phyloP scores from a whole-genome alignment of 345 rosid genomes.

The Carallia brachiata region DNA sequence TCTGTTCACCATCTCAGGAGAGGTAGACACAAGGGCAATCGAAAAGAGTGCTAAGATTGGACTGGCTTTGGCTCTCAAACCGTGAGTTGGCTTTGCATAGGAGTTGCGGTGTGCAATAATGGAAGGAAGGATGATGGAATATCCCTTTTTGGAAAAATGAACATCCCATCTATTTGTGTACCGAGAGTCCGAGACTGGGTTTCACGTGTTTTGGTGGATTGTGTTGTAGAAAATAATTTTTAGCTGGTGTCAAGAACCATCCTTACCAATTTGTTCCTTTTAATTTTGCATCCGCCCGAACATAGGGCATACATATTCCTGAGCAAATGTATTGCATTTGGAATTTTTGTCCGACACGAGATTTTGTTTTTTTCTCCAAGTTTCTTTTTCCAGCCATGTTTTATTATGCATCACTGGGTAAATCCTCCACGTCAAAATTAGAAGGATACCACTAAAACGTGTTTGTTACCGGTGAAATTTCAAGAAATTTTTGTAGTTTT shows the following conservation, averaged over 20 bases:
- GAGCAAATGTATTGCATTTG: neutral
- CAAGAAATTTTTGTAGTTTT: too few relatives aligned
- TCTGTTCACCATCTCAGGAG: conserved; percentile 80
- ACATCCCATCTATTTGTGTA: conserved; percentile 5
- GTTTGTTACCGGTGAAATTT: too few relatives aligned
- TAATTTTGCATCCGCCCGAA: neutral
- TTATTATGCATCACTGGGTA: too few relatives aligned
- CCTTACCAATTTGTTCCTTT: conserved; percentile 12
- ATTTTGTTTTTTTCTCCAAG: too few relatives aligned
- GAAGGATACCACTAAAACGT: too few relatives aligned
- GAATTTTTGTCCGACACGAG: neutral
- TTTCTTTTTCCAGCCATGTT: neutral
- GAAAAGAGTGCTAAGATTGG: conserved; percentile 96
- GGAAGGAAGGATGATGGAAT: conserved; percentile 8
- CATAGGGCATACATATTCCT: conserved; percentile 14
- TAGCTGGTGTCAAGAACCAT: conserved; percentile 22
- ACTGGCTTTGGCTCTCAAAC: conserved; percentile 83
- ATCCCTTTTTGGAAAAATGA: neutral
- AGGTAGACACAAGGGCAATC: conserved; percentile 83
- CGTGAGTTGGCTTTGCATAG: conserved; percentile 32
- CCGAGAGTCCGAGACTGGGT: conserved; percentile 17
- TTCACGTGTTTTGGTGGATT: conserved; percentile 27
- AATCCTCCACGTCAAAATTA: too few relatives aligned
- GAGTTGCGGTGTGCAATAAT: conserved; percentile 38
- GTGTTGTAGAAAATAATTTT: conserved; percentile 47